Percentiles rank a stretch among this genome's conserved stretches.
These are phyloP conservation scores for Allium fistulosum DNA, from an alignment of 106 monocot genomes.

Conservation along the genomic window DNA sequence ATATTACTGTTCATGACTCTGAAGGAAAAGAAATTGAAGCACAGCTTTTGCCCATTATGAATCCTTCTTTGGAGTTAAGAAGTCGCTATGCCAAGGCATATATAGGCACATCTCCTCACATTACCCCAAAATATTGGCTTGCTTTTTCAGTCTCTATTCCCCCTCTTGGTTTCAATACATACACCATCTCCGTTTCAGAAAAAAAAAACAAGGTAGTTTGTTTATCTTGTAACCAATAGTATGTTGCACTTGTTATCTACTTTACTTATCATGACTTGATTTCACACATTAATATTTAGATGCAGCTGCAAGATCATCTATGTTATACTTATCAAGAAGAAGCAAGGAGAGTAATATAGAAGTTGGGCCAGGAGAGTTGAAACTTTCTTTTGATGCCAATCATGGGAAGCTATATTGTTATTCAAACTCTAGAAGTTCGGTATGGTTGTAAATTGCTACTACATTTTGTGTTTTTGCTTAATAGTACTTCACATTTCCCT, in stretches of 20 bases:
- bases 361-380: constrained; percentile 72
- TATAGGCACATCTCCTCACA: constrained; percentile 37
- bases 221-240: background rate
- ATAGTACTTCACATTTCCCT: background rate
- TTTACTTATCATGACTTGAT: background rate
- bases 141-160: constrained; percentile 79
- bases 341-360: constrained; percentile 17
- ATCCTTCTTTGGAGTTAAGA: constrained; percentile 34
- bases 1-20: constrained; percentile 66
- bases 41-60: constrained; percentile 59
- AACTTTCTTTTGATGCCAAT: constrained; percentile 55
- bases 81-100: constrained; percentile 62
- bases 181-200: constrained; percentile 51
- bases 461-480: background rate
- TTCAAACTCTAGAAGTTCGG: constrained; percentile 49
- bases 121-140: constrained; percentile 77
- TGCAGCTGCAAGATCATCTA: constrained; percentile 30
- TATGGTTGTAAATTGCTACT: constrained; percentile 15
- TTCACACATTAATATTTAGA: constrained; percentile 7
- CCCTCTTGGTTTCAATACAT: constrained; percentile 88
- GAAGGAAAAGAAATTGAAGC: constrained; percentile 67
- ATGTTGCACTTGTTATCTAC: background rate
- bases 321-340: constrained; percentile 18
- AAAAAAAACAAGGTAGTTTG: constrained; percentile 28
- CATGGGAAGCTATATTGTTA: constrained; percentile 49